These are phyloP conservation scores for Epipyxis sp. DNA, from an alignment of 108 stramenopile genomes.

Conservation along the genomic window DNA sequence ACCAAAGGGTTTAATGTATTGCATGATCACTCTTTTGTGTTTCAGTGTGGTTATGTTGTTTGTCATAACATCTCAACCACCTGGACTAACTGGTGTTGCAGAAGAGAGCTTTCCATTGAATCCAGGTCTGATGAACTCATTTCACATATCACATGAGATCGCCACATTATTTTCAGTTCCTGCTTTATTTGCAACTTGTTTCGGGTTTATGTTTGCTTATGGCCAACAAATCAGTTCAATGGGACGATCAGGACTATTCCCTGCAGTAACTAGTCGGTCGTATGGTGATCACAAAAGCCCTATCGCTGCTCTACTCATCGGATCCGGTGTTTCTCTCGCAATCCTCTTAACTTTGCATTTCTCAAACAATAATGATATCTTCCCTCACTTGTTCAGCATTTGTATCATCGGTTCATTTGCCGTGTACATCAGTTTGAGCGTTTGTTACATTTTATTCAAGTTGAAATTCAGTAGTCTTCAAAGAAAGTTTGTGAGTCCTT, in stretches of 20 bases:
- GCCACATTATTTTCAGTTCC: background rate
- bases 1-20: background rate
- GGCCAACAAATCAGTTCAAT: background rate
- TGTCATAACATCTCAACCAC: background rate
- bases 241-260: background rate
- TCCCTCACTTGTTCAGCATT: too few relatives aligned
- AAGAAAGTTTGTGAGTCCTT: background rate
- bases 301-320: background rate
- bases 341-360: background rate
- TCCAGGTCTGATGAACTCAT: background rate
- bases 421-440: background rate
- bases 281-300: background rate
- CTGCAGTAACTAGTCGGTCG: background rate
- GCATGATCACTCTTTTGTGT: conserved; percentile 2
- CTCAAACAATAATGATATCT: too few relatives aligned
- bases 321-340: background rate
- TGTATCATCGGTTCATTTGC: background rate
- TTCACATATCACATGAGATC: background rate
- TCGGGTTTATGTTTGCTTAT: conserved; percentile 21
- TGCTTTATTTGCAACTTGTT: background rate
- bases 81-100: background rate
- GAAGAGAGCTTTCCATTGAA: background rate
- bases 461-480: background rate
- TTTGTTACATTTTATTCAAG: background rate
- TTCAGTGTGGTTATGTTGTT: background rate